Conservation (phyloP, 2,329 filamentous ascomycete genomes). For the Aspergillus tubingensis region DNA sequence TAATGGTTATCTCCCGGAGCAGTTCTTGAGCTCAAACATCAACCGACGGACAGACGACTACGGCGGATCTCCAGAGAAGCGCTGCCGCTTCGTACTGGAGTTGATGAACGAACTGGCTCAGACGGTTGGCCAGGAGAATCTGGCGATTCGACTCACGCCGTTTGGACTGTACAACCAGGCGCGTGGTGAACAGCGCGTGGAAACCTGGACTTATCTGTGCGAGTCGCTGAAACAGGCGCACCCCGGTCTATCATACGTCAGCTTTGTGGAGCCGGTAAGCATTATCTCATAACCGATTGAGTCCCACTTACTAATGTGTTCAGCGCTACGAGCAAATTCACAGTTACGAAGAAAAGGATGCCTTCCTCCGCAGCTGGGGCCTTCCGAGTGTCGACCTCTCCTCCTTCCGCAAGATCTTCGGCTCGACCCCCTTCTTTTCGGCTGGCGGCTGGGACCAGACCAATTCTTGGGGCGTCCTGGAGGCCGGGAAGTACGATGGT, state of each 20-base stretch:
- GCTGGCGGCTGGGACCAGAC: constrained; percentile 57
- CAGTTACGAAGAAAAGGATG: constrained; percentile 51
- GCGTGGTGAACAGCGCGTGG: constrained; percentile 53
- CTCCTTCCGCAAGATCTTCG: constrained; percentile 55
- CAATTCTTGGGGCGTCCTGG: constrained; percentile 54
- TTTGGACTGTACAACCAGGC: constrained; percentile 57
- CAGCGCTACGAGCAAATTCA: constrained; percentile 56
- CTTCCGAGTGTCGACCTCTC: constrained; percentile 49
- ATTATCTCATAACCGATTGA: not conserved
- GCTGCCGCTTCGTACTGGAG: constrained; percentile 59
- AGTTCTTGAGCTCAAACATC: constrained; percentile 53
- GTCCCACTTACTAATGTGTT: not conserved
- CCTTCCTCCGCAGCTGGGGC: constrained; percentile 52
- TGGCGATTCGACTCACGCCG: constrained; percentile 51
- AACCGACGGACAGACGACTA: constrained; percentile 55
- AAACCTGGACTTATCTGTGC: constrained; percentile 57
- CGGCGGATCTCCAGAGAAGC: constrained; percentile 54
- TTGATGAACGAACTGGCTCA: constrained; percentile 51
- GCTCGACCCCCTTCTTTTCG: constrained; percentile 56
- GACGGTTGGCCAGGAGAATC: constrained; percentile 49
- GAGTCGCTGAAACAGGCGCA: constrained; percentile 49
- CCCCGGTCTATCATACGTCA: constrained; percentile 54
- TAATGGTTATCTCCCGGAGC: constrained; percentile 56
- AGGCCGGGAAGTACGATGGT: constrained; percentile 51
- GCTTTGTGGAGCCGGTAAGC: constrained; percentile 55